Evolutionary conservation across 2,329 filamentous ascomycete genomes (phyloP), one percentile per base, ranked within the genome.

Genomic region (Trichothecium sympodiale): DNA sequence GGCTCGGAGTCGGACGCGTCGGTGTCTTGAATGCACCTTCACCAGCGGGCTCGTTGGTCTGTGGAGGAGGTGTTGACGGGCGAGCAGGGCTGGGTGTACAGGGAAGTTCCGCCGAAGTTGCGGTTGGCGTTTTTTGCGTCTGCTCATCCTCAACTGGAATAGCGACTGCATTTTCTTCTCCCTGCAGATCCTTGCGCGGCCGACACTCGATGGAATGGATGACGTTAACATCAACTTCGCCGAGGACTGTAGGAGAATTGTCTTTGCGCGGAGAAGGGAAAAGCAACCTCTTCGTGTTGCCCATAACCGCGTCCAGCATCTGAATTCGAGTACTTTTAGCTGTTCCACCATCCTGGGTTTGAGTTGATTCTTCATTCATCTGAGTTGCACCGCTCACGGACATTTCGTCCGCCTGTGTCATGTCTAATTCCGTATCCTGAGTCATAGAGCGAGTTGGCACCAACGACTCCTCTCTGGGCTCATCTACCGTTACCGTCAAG

Each of bases 241-340:
- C 69, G 3, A 84, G 63, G 16, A 73, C 69, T 50, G 77, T 84
- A 2, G 69, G 60, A 31, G 74, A 65, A 26, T 70, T 73, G 20
- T 76, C 71, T 44, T 80, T 81, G 30, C 77, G 69, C 3, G 83
- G 83, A 0, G 82, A 87, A 1, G 84, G 81, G 49, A 91, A 91
- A 1, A 91, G 65, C 3, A 88, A 57, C 39, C 85, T 69, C 41
- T 81, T 70, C 1, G 81, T 87, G 35, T 53, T 59, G 25, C 71
- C 74, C 14, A 67, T 54, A 10, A 60, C 55, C n/a, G 61, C 54
- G 36, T 65, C 56, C 34, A 71, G 59, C 25, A 68, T 65, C 34
- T 25, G 6, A 10, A 25, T 10, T 6, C 20, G 20, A 25, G 20
- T 25, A 25, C 20, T 25, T 10, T 10, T 59, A 13, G 63, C 67